Percentiles rank a stretch among this genome's conserved stretches.
phyloP scores from a whole-genome alignment of 2,329 filamentous ascomycete species.

The Aspergillus sp. region DNA sequence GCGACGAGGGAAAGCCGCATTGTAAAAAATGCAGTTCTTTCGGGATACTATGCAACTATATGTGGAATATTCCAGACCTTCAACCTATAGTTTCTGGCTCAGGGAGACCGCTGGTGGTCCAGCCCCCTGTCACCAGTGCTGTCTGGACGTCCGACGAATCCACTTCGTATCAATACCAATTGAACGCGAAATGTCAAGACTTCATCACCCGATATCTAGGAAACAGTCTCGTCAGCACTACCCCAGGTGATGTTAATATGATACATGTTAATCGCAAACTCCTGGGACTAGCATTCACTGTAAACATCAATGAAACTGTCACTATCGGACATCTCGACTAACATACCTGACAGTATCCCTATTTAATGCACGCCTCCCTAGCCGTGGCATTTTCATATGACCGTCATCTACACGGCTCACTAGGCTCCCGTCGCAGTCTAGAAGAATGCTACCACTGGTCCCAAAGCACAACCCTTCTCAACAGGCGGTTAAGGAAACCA shows the following conservation, averaged over 20 bases:
- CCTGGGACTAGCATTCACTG: slow-evolving; percentile 40
- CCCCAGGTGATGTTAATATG: slow-evolving; percentile 40
- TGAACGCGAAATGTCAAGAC: slow-evolving; percentile 43
- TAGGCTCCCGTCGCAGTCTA: slow-evolving; percentile 24
- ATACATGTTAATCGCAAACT: slow-evolving; percentile 40
- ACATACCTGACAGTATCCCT: slow-evolving; percentile 39
- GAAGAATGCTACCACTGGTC: slow-evolving; percentile 49
- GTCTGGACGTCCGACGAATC: slow-evolving; percentile 39
- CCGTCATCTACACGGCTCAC: slow-evolving; percentile 23
- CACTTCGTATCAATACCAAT: slow-evolving; percentile 34
- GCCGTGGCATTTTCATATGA: slow-evolving; percentile 45
- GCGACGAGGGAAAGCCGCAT: slow-evolving; percentile 48
- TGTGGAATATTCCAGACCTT: slow-evolving; percentile 37
- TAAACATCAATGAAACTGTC: slow-evolving; percentile 24
- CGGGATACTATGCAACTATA: slow-evolving; percentile 49
- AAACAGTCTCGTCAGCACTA: slow-evolving; percentile 34
- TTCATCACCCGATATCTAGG: slow-evolving; percentile 44
- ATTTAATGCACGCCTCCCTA: slow-evolving; percentile 49
- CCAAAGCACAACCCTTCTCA: slow-evolving; percentile 44
- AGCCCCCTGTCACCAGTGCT: slow-evolving; percentile 26
- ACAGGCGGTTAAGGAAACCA: slow-evolving; percentile 35
- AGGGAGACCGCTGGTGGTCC: slow-evolving; percentile 17
- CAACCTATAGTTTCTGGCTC: slow-evolving; percentile 32
- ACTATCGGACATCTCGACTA: not conserved
- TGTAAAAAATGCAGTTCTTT: slow-evolving; percentile 47